phyloP scores from a whole-genome alignment of 805 yeast species.

The Torulaspora maleeae region DNA sequence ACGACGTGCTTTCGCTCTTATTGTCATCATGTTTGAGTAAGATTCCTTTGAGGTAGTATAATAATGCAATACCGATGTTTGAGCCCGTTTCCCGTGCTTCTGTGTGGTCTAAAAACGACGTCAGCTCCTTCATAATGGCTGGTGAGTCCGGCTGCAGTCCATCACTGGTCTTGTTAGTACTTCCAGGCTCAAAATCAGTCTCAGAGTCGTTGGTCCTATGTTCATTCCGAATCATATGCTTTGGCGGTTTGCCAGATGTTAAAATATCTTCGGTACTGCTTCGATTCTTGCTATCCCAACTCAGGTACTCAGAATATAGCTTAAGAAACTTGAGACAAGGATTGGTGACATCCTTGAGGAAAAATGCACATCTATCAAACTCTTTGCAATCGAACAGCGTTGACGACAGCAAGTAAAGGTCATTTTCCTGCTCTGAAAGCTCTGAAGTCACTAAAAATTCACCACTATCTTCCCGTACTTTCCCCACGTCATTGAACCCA shows the following conservation, averaged over 20 bases:
- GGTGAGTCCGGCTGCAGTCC: constrained; percentile 30
- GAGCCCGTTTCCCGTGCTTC: neutral
- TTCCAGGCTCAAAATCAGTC: constrained; percentile 4
- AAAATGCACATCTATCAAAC: constrained; percentile 68
- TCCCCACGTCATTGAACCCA: constrained; percentile 5
- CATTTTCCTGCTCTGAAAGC: constrained; percentile 37
- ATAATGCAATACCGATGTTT: constrained; percentile 45
- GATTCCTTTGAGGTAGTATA: constrained; percentile 70
- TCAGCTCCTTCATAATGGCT: constrained; percentile 42
- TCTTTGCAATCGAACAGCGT: constrained; percentile 78
- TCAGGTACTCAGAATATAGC: constrained; percentile 62
- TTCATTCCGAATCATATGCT: constrained; percentile 8
- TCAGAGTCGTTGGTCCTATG: constrained; percentile 10
- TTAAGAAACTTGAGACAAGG: constrained; percentile 53
- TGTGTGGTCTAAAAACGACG: constrained; percentile 14
- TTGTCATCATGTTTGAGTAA: constrained; percentile 56
- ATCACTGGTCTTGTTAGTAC: constrained; percentile 13
- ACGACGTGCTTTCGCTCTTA: constrained; percentile 53
- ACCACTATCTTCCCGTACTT: neutral
- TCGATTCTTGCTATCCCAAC: constrained; percentile 71
- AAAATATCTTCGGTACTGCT: constrained; percentile 70
- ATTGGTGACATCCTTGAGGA: constrained; percentile 48
- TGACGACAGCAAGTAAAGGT: constrained; percentile 56
- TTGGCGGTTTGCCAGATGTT: constrained; percentile 31
- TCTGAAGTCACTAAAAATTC: constrained; percentile 8